Percentiles rank a stretch among this genome's conserved stretches.
phyloP scores from a whole-genome alignment of 106 monocot genomes.

The Triglochin maritima region DNA sequence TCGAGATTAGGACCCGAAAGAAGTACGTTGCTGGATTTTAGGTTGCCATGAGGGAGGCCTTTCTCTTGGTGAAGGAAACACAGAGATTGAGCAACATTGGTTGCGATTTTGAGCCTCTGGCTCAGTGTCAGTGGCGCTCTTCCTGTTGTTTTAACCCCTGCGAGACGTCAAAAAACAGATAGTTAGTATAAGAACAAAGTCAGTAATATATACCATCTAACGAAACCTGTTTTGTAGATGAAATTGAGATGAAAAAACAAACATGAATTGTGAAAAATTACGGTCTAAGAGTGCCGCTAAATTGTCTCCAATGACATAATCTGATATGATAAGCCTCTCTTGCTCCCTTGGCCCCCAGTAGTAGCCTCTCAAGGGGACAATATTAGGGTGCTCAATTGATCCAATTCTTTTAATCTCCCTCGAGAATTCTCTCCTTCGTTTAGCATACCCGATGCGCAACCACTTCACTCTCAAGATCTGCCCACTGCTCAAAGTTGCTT shows the following conservation, averaged over 20 bases:
- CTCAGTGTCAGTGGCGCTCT: background rate
- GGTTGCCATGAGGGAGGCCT: slow-evolving; percentile 18
- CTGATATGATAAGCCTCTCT: slow-evolving; percentile 66
- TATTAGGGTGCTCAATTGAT: slow-evolving; percentile 54
- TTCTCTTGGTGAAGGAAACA: slow-evolving; percentile 10
- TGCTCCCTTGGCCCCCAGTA: slow-evolving; percentile 85
- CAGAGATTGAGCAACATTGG: slow-evolving; percentile 10
- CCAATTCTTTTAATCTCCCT: slow-evolving; percentile 78
- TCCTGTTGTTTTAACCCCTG: slow-evolving; percentile 2
- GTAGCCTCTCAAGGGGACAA: slow-evolving; percentile 64
- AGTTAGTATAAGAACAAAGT: background rate
- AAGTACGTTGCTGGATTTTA: slow-evolving; percentile 11
- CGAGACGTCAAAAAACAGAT: background rate
- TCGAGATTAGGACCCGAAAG: slow-evolving; percentile 3
- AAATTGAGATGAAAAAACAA: background rate
- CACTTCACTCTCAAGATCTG: slow-evolving; percentile 72
- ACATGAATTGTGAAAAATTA: slow-evolving; percentile 12
- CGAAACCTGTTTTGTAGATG: background rate
- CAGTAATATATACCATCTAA: too few species aligned
- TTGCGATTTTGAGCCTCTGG: slow-evolving; percentile 7
- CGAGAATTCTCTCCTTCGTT: slow-evolving; percentile 68
- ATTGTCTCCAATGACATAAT: slow-evolving; percentile 69
- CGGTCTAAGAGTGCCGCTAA: slow-evolving; percentile 76
- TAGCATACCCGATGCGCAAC: slow-evolving; percentile 69
- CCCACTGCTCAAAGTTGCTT: slow-evolving; percentile 64